Evolutionary conservation across 805 yeast genomes (phyloP).

Genomic region (Saccharomycopsis sp.): DNA sequence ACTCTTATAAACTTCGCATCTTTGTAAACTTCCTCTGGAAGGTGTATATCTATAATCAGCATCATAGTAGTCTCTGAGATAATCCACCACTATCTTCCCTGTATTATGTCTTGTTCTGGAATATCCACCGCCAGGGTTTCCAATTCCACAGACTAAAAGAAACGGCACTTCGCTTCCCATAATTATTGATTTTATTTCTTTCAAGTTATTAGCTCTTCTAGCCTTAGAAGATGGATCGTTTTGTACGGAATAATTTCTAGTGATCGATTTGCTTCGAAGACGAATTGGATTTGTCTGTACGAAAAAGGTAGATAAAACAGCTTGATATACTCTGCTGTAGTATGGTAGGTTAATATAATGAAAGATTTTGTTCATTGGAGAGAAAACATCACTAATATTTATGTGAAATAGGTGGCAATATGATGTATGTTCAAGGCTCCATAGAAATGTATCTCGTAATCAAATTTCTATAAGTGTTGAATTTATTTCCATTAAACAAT

Average conservation of each 20-base stretch:
- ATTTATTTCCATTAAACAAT: not conserved
- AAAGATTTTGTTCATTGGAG: not conserved
- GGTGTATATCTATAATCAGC: not conserved
- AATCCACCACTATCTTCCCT: constrained; percentile 12
- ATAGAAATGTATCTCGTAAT: not conserved
- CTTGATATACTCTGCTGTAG: not conserved
- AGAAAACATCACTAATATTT: not conserved
- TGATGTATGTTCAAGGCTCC: not conserved
- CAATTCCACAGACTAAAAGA: constrained; percentile 15
- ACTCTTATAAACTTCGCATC: not conserved
- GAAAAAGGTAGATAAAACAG: not conserved
- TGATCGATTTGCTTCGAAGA: not conserved
- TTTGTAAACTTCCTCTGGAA: not conserved
- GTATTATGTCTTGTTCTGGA: constrained; percentile 17
- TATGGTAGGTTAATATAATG: not conserved
- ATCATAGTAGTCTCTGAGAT: constrained; percentile 5
- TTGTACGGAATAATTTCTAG: not conserved
- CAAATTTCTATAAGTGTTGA: not conserved
- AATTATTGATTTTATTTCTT: not conserved
- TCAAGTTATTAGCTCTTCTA: not conserved
- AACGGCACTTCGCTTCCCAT: not conserved
- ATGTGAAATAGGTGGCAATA: not conserved
- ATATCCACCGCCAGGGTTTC: constrained; percentile 19
- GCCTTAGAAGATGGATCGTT: not conserved
- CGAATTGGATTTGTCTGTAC: not conserved